These are phyloP conservation scores for Arthrobotrys pseudoclavata DNA, from an alignment of 2,329 filamentous ascomycete genomes.

Conservation along the genomic window DNA sequence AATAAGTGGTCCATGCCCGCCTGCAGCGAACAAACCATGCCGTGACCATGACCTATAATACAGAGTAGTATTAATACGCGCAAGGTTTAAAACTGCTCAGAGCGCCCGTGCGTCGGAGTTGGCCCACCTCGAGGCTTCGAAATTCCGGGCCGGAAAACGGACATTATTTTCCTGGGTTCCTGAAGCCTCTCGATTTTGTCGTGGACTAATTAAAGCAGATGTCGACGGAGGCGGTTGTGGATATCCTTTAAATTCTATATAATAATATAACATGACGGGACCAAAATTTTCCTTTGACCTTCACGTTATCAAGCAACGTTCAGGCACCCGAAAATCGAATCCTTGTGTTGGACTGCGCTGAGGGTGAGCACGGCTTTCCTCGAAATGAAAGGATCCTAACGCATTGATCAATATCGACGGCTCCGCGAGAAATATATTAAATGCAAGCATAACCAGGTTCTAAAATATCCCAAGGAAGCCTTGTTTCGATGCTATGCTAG, in stretches of 20 bases:
- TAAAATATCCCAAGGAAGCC: neutral
- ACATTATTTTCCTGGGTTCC: neutral
- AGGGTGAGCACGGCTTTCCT: neutral
- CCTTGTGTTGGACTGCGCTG: neutral
- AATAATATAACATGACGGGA: too few relatives aligned
- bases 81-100: constrained; percentile 43
- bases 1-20: constrained; percentile 1
- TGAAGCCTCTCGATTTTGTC: neutral
- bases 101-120: constrained; percentile 26
- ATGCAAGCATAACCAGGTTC: constrained; percentile 17
- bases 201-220: too few relatives aligned
- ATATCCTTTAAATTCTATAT: too few relatives aligned
- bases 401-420: constrained; percentile 16
- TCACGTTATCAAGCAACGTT: too few relatives aligned
- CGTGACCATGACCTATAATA: constrained; percentile 1
- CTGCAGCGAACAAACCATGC: constrained; percentile 31
- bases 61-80: constrained; percentile 32
- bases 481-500: neutral
- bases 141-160: constrained; percentile 2
- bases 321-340: neutral
- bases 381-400: constrained; percentile 18
- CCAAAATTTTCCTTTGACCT: too few relatives aligned
- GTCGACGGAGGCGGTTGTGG: too few relatives aligned
- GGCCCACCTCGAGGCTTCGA: constrained; percentile 2
- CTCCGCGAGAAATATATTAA: constrained; percentile 27